phyloP scores from a whole-genome alignment of 495 filamentous ascomycete genomes.

The Penicillium fimorum region DNA sequence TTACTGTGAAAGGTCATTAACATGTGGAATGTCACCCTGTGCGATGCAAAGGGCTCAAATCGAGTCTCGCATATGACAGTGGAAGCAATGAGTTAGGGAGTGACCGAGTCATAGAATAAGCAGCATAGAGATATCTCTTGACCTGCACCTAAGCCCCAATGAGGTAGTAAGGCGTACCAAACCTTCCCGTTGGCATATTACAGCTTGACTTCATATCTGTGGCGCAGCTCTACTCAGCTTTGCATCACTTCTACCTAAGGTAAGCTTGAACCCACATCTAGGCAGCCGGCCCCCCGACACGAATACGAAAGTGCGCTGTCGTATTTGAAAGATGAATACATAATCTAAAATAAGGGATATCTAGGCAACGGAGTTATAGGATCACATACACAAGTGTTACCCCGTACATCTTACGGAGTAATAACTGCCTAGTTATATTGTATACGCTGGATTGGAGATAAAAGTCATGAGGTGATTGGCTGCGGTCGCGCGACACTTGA shows the following conservation, averaged over 20 bases:
- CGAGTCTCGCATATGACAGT: background rate
- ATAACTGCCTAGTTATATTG: background rate
- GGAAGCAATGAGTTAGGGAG: background rate
- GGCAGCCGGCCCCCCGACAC: slow-evolving; percentile 8
- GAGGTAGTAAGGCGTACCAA: background rate
- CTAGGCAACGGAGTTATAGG: no score
- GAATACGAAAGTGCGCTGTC: slow-evolving; percentile 8
- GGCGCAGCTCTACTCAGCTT: slow-evolving; percentile 8
- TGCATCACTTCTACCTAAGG: slow-evolving; percentile 6
- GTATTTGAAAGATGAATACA: background rate
- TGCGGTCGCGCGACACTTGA: slow-evolving; percentile 8
- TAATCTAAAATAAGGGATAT: background rate
- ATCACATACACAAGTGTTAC: no score
- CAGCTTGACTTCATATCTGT: slow-evolving; percentile 9
- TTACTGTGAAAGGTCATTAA: background rate
- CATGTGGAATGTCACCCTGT: slow-evolving; percentile 3
- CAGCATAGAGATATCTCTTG: background rate
- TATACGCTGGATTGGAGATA: background rate
- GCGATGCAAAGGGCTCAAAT: slow-evolving; percentile 2
- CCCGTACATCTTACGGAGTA: background rate
- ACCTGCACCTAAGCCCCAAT: background rate
- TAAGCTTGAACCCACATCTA: slow-evolving; percentile 1
- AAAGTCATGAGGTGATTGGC: slow-evolving; percentile 4
- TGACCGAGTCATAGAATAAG: background rate
- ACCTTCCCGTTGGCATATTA: background rate